A percentile compares a stretch with the other conserved stretches of the same genome.
phyloP scores from a whole-genome alignment of 1,284 basidiomycete species.

The Ganoderma leucocontextum region DNA sequence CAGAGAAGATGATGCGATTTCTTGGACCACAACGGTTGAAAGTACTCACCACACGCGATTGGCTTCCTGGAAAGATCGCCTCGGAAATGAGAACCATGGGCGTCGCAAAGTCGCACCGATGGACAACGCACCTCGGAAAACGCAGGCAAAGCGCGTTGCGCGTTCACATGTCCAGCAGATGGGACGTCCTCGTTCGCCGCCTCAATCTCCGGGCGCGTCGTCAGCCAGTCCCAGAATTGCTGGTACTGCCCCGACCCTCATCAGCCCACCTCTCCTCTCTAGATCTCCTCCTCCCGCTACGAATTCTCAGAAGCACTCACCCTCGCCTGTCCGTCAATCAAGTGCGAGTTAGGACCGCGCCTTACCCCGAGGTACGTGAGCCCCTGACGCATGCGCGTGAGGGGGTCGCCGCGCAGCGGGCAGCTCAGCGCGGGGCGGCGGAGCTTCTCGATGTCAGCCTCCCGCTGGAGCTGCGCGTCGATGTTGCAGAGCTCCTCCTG shows the following conservation, averaged over 20 bases:
- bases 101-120: background rate
- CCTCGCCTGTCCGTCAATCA: background rate
- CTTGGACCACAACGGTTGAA: too few species aligned
- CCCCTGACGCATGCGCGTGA: conserved; percentile 20
- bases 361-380: conserved; percentile 7
- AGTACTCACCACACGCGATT: background rate
- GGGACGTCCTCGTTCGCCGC: background rate
- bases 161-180: conserved; percentile 1
- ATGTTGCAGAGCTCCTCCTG: conserved; percentile 17
- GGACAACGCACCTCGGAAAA: background rate
- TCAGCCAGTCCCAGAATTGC: background rate
- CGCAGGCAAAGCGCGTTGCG: background rate
- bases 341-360: conserved; percentile 6
- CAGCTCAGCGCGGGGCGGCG: background rate
- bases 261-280: background rate
- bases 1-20: background rate
- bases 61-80: background rate
- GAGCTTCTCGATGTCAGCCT: background rate
- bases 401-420: background rate
- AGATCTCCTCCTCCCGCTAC: background rate
- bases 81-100: background rate
- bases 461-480: background rate
- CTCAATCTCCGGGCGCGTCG: background rate
- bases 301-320: background rate
- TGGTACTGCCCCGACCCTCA: background rate